Conservation (phyloP, 805 yeast species). For the Candida tammaniensis region DNA sequence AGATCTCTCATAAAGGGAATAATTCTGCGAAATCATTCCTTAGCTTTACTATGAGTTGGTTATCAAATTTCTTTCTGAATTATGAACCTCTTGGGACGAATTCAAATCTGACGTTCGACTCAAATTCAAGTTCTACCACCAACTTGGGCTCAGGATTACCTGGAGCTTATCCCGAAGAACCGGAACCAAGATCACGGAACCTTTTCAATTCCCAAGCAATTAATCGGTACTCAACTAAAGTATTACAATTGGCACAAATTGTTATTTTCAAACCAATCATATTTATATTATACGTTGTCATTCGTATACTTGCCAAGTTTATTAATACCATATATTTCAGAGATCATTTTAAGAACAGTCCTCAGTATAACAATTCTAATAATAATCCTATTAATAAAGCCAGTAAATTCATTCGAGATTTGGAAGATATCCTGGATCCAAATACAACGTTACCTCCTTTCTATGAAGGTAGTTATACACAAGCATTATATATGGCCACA, state of each 20-base stretch:
- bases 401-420: slow-evolving; percentile 46
- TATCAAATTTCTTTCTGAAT: slow-evolving; percentile 8
- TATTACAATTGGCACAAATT: slow-evolving; percentile 11
- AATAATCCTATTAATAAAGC: slow-evolving; percentile 55
- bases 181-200: slow-evolving; percentile 11
- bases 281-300: slow-evolving; percentile 19
- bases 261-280: slow-evolving; percentile 24
- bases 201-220: slow-evolving; percentile 19
- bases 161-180: slow-evolving; percentile 20
- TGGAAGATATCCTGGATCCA: slow-evolving; percentile 41
- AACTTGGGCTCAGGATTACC: slow-evolving; percentile 13
- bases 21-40: no score
- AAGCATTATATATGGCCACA: slow-evolving; percentile 70
- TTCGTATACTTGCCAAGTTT: slow-evolving; percentile 22
- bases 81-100: slow-evolving; percentile 11
- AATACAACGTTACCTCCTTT: slow-evolving; percentile 41
- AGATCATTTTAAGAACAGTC: slow-evolving; percentile 14
- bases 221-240: slow-evolving; percentile 3
- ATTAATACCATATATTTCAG: slow-evolving; percentile 24
- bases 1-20: no score
- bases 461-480: slow-evolving; percentile 74
- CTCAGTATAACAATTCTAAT: slow-evolving; percentile 5
- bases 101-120: neutral
- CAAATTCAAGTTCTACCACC: neutral
- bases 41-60: no score